Percentiles rank a stretch among this genome's conserved stretches.
Evolutionary conservation across 176 grass and related monocot genomes (phyloP).

Genomic region (Stipa capillata): DNA sequence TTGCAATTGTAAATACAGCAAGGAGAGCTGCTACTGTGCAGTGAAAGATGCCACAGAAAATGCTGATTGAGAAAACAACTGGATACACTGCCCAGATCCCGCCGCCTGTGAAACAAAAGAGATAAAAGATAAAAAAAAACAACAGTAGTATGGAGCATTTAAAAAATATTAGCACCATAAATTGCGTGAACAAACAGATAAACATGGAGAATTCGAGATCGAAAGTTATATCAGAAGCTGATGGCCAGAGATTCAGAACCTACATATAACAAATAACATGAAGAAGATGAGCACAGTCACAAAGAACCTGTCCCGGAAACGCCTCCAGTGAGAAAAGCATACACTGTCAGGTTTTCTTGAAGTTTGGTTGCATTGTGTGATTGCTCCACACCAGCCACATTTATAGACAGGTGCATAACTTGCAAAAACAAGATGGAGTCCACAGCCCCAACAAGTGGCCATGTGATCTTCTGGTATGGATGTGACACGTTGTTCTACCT

Average conservation of each 20-base stretch:
- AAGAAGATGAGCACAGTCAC: conserved; percentile 67
- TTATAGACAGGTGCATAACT: conserved; percentile 69
- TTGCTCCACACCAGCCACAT: conserved; percentile 97
- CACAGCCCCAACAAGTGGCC: conserved; percentile 86
- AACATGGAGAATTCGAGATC: background rate
- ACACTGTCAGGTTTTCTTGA: conserved; percentile 61
- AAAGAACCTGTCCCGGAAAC: conserved; percentile 69
- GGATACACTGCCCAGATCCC: conserved; percentile 90
- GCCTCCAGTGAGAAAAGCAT: conserved; percentile 78
- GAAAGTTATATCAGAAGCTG: background rate
- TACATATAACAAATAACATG: conserved; percentile 88
- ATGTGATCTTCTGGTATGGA: conserved; percentile 70
- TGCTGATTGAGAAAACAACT: conserved; percentile 65
- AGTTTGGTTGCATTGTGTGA: conserved; percentile 56
- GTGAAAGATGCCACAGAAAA: conserved; percentile 78
- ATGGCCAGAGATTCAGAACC: conserved; percentile 10
- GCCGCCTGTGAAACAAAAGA: conserved; percentile 51
- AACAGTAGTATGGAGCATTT: background rate
- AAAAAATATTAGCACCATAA: background rate
- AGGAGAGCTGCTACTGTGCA: conserved; percentile 52
- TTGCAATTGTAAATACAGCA: conserved; percentile 57
- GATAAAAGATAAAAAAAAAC: background rate
- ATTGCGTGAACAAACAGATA: background rate
- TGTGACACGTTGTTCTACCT: conserved; percentile 67
- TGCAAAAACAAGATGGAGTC: conserved; percentile 60